A percentile compares a stretch with the other conserved stretches of the same genome.
Evolutionary conservation across 78 protist genomes (phyloP).

Genomic region (Speleostelium caveatum): DNA sequence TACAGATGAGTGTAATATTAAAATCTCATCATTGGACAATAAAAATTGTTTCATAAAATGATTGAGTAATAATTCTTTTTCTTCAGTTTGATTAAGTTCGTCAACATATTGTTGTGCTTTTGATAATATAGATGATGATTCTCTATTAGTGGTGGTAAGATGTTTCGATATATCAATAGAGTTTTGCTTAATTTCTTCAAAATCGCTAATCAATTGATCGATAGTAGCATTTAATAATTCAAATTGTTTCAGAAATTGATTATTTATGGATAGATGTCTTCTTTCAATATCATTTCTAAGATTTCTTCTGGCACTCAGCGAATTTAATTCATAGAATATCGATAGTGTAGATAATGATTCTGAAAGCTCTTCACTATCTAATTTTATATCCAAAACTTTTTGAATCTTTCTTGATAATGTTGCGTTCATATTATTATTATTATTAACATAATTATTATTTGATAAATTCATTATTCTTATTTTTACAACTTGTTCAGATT

Average conservation of each 20-base stretch:
- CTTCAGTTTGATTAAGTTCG: slow-evolving; percentile 30
- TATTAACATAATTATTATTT: too few species aligned
- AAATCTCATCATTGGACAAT: slow-evolving; percentile 50
- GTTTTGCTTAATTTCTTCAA: slow-evolving; percentile 36
- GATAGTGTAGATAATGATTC: slow-evolving; percentile 53
- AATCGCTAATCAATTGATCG: slow-evolving; percentile 47
- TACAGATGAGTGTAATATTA: neutral
- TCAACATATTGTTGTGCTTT: slow-evolving; percentile 19
- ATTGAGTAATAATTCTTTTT: slow-evolving; percentile 11
- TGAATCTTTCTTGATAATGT: slow-evolving; percentile 75
- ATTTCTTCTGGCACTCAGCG: slow-evolving; percentile 71
- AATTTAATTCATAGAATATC: slow-evolving; percentile 39
- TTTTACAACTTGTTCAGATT: too few species aligned
- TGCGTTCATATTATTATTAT: too few species aligned
- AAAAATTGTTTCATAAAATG: slow-evolving; percentile 21
- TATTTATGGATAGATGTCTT: slow-evolving; percentile 60
- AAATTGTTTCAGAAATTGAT: slow-evolving; percentile 50
- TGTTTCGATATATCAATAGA: slow-evolving; percentile 49
- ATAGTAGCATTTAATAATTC: slow-evolving; percentile 40
- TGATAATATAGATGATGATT: slow-evolving; percentile 15
- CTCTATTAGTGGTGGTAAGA: slow-evolving; percentile 8
- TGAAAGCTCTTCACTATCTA: slow-evolving; percentile 52
- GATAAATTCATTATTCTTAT: too few species aligned
- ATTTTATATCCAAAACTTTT: slow-evolving; percentile 71
- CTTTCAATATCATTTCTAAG: slow-evolving; percentile 77